Evolutionary conservation across 192 early-diverging fungal genomes (phyloP).

Genomic region (Ambispora gerdemannii): DNA sequence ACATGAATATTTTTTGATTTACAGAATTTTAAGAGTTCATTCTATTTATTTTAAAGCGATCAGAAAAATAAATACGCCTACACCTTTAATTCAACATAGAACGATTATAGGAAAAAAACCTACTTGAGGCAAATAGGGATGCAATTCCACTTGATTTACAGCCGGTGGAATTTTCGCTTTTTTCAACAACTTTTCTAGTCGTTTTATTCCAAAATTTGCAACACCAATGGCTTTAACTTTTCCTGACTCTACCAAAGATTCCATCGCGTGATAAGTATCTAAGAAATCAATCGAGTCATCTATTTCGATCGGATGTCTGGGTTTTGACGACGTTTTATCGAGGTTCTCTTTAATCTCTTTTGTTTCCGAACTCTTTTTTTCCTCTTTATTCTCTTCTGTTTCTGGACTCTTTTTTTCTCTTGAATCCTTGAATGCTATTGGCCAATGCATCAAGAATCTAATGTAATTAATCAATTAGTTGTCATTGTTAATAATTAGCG

Average conservation of each 20-base stretch:
- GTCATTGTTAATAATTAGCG: background rate
- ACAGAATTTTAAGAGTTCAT: background rate
- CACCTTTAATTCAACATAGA: background rate
- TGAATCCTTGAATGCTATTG: background rate
- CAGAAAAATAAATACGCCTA: too few species aligned
- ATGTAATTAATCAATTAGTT: background rate
- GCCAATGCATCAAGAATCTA: background rate
- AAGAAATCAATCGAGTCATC: background rate
- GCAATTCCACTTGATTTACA: background rate
- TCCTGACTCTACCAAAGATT: background rate
- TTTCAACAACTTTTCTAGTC: background rate
- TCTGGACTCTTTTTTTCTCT: too few species aligned
- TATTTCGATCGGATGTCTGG: background rate
- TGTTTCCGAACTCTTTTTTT: too few species aligned
- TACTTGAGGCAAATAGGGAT: background rate
- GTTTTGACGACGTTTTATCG: background rate
- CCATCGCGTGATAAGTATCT: background rate
- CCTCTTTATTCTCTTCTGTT: too few species aligned
- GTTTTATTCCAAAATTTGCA: background rate
- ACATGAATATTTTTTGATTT: background rate
- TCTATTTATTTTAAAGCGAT: too few species aligned
- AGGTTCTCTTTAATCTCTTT: too few species aligned
- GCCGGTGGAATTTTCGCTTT: background rate
- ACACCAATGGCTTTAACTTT: background rate
- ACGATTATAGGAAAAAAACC: background rate